A percentile compares a stretch with the other conserved stretches of the same genome.
phyloP scores from a whole-genome alignment of 2,329 filamentous ascomycete species.

The Raffaelea ambrosiae region DNA sequence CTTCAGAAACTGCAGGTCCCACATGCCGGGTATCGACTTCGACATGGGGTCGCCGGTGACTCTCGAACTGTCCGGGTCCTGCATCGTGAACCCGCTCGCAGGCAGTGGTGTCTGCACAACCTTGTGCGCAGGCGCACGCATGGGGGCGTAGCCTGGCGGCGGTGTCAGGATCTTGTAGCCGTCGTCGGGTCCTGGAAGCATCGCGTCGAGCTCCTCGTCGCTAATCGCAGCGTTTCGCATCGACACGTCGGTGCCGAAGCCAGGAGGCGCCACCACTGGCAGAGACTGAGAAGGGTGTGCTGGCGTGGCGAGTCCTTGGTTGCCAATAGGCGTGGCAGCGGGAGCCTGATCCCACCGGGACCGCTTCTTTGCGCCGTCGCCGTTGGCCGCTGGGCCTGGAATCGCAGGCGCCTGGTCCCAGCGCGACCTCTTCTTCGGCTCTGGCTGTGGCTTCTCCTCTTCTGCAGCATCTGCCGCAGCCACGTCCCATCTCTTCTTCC shows the following conservation, averaged over 20 bases:
- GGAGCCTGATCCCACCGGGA: slow-evolving; percentile 92
- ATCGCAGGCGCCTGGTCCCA: slow-evolving; percentile 77
- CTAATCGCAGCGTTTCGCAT: slow-evolving; percentile 73
- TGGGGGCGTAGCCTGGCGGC: slow-evolving; percentile 83
- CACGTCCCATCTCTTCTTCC: slow-evolving; percentile 94
- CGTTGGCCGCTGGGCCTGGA: slow-evolving; percentile 37
- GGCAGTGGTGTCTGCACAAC: slow-evolving; percentile 65
- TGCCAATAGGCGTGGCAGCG: slow-evolving; percentile 61
- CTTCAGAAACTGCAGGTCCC: slow-evolving; percentile 97
- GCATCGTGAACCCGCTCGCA: slow-evolving; percentile 92
- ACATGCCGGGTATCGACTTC: slow-evolving; percentile 91
- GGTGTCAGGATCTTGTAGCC: slow-evolving; percentile 90
- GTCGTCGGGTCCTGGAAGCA: slow-evolving; percentile 80
- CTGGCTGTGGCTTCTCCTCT: slow-evolving; percentile 30
- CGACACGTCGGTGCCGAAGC: slow-evolving; percentile 75
- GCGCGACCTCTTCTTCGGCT: slow-evolving; percentile 68
- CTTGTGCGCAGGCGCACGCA: slow-evolving; percentile 68
- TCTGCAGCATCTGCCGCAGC: slow-evolving; percentile 40
- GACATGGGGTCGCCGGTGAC: slow-evolving; percentile 83
- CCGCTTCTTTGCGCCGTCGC: slow-evolving; percentile 60
- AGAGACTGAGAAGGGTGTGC: slow-evolving; percentile 61
- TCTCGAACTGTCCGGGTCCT: slow-evolving; percentile 79
- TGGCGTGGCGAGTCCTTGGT: slow-evolving; percentile 67
- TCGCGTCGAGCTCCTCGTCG: slow-evolving; percentile 87
- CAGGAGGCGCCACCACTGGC: slow-evolving; percentile 36